Evolutionary conservation across 495 filamentous ascomycete species (phyloP).

Genomic region (Podospora conica): DNA sequence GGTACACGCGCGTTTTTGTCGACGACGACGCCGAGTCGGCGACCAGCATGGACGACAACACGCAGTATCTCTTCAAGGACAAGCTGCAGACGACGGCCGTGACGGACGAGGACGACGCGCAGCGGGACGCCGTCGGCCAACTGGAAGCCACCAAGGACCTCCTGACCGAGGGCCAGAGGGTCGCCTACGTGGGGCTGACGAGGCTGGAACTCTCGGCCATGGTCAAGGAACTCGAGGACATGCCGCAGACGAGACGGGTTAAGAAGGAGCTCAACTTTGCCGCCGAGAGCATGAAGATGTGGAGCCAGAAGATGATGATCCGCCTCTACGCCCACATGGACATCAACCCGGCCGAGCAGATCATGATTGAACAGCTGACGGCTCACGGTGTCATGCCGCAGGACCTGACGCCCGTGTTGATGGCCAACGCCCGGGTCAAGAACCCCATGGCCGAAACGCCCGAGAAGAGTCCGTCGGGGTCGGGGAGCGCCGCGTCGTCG

Average conservation of each 20-base stretch:
- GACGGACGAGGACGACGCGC: constrained; percentile 67
- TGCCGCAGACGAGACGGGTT: constrained; percentile 48
- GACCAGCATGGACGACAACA: constrained; percentile 97
- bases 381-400: constrained; percentile 81
- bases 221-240: constrained; percentile 55
- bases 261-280: constrained; percentile 66
- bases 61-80: constrained; percentile 86
- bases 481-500: constrained; percentile 14
- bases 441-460: constrained; percentile 70
- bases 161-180: constrained; percentile 89
- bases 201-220: constrained; percentile 73
- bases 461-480: constrained; percentile 2
- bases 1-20: constrained; percentile 86
- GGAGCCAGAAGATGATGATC: constrained; percentile 96
- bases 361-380: constrained; percentile 97
- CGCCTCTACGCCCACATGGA: constrained; percentile 95
- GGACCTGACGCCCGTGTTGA: constrained; percentile 78
- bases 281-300: constrained; percentile 81
- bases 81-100: constrained; percentile 50
- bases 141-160: constrained; percentile 95
- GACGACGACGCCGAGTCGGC: constrained; percentile 92
- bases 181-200: constrained; percentile 91
- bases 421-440: constrained; percentile 89
- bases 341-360: constrained; percentile 78
- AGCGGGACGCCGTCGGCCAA: constrained; percentile 77